Base-by-base conservation (phyloP, 1,139 yeast genomes). In the Kazachstania sp. region DNA sequence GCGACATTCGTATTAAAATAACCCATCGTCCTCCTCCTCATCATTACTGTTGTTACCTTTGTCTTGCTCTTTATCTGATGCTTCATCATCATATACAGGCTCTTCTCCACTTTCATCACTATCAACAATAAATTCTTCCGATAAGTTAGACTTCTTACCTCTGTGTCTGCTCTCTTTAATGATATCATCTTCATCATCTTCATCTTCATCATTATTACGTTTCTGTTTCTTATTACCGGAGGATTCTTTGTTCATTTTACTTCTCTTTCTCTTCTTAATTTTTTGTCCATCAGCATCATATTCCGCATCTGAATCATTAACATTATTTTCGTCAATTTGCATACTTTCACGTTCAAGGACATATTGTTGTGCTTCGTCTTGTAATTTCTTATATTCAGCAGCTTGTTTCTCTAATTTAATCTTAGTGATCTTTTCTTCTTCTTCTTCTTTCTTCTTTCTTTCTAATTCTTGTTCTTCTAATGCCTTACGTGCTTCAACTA, bases 361-460 rank as follows among this genome's bases (percentile, higher is more conserved):
- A 29, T 59, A 82, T 61, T 83, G 82, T 56, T 78, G 78, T 6
- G 95, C 94, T 62, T 86, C 92, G 55, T 83, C 87, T 61, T 85
- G 95, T 47, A 86, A 71, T 49, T 71, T 75, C 51, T 75, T 77
- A 61, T 90, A 79, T 63, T 87, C 94, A 56, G 76, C 67, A 13
- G 78, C 66, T 66, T 70, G 67, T 44, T 59, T 63, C 48, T 51
- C 67, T 77, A 61, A 73, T 75, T 57, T 74, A 72, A 51, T 70
- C 67, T 67, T 66, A 49, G 69, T 72, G 46, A 68, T 72, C 49
- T 70, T 73, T 45, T 70, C 72, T 53, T 65, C 65, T 59, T 66
- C 69, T 50, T 66, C 71, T 8, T 68, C 72, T 45, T 68, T 74
- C 58, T 81, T 90, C 46, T 72, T 76, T 52, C 80, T 83, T 58